A percentile compares a stretch with the other conserved stretches of the same genome.
Evolutionary conservation across 2,329 filamentous ascomycete species (phyloP).

Genomic region (Onygena corvina): DNA sequence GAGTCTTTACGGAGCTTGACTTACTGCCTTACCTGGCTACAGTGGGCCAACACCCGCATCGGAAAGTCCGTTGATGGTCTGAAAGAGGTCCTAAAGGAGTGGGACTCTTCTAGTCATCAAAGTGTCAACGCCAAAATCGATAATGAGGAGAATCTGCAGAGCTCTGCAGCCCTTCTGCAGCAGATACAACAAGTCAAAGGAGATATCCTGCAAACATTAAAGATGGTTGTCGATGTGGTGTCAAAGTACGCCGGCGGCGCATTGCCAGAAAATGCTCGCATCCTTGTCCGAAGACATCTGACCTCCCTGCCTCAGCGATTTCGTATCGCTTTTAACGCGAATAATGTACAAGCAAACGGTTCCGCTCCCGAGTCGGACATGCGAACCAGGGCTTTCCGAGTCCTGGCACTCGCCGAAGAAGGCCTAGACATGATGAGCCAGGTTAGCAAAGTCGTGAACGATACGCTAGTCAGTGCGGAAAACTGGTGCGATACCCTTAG

Average conservation of each 20-base stretch:
- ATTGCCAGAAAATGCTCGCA: slow-evolving; percentile 73
- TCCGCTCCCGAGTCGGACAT: slow-evolving; percentile 33
- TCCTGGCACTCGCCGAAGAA: slow-evolving; percentile 76
- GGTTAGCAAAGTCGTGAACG: slow-evolving; percentile 74
- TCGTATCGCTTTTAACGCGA: slow-evolving; percentile 52
- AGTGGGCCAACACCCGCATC: slow-evolving; percentile 71
- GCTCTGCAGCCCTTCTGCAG: slow-evolving; percentile 39
- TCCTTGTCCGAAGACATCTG: slow-evolving; percentile 71
- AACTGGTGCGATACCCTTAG: slow-evolving; percentile 77
- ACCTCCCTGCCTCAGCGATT: slow-evolving; percentile 76
- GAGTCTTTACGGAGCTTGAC: slow-evolving; percentile 73
- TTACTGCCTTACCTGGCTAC: slow-evolving; percentile 69
- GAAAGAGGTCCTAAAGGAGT: slow-evolving; percentile 66
- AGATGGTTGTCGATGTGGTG: slow-evolving; percentile 70
- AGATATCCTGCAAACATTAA: slow-evolving; percentile 66
- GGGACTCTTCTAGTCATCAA: slow-evolving; percentile 27
- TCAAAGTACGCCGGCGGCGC: slow-evolving; percentile 86
- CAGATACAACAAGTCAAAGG: slow-evolving; percentile 53
- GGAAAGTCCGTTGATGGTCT: slow-evolving; percentile 62
- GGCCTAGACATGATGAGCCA: slow-evolving; percentile 90
- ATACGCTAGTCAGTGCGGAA: slow-evolving; percentile 81
- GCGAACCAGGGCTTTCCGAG: slow-evolving; percentile 54
- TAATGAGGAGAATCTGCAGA: slow-evolving; percentile 18
- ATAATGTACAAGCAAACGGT: slow-evolving; percentile 26
- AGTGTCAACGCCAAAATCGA: slow-evolving; percentile 15